phyloP scores from a whole-genome alignment of 805 yeast species.

The Saccharomycopsis guyanensis region DNA sequence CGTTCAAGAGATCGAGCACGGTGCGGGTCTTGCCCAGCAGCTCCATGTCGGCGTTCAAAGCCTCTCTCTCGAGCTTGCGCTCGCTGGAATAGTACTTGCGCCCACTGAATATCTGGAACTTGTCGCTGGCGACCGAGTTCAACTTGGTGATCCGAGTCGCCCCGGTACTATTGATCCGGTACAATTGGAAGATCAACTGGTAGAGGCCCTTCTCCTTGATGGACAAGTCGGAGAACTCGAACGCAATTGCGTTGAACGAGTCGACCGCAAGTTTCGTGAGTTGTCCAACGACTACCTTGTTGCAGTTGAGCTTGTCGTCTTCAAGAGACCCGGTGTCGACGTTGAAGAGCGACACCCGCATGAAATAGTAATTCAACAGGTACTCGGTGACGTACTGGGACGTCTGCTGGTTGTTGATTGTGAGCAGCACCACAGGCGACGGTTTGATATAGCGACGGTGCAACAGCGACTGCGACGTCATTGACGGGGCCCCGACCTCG shows the following conservation, averaged over 20 bases:
- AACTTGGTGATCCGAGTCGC: neutral
- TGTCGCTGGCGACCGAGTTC: neutral
- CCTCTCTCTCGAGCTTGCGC: slow-evolving; percentile 9
- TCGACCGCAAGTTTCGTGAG: neutral
- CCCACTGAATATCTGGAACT: slow-evolving; percentile 9
- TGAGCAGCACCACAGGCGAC: slow-evolving; percentile 2
- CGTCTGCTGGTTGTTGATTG: neutral
- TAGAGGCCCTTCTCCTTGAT: slow-evolving; percentile 10
- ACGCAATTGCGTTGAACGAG: neutral
- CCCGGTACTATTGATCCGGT: neutral
- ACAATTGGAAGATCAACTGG: slow-evolving; percentile 4
- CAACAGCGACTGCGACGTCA: neutral
- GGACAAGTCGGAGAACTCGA: slow-evolving; percentile 7
- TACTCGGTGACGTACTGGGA: slow-evolving; percentile 1
- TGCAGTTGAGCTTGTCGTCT: slow-evolving; percentile 4
- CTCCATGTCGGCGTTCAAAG: neutral
- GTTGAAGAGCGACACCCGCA: slow-evolving; percentile 6
- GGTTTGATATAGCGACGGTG: slow-evolving; percentile 14
- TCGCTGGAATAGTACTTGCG: slow-evolving; percentile 13
- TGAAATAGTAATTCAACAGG: slow-evolving; percentile 7
- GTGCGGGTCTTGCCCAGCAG: neutral
- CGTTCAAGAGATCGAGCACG: neutral
- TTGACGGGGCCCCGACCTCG: neutral
- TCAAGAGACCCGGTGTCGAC: slow-evolving; percentile 3
- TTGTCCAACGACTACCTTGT: slow-evolving; percentile 9